Evolutionary conservation across 140 eudicot genomes (phyloP), one percentile per base, ranked within the genome.

Genomic region (Ambrosia hybrid): DNA sequence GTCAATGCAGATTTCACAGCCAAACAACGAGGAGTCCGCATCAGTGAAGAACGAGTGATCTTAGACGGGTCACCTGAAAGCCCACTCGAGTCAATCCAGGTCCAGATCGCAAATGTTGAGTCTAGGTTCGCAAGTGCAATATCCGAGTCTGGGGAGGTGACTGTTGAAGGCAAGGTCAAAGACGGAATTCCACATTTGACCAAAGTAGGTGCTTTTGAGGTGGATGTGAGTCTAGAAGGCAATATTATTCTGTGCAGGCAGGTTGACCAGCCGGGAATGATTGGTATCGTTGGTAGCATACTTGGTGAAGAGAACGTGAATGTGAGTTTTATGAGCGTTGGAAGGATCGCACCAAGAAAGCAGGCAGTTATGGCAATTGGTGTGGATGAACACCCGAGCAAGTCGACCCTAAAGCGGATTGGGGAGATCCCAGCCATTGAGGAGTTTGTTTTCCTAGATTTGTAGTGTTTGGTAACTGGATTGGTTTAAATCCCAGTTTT

Each of bases 321-420:
- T 15, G 99, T 93, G 66, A 94, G 95, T 76, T 94, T 94, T 60
- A 94, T 90, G 99, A 94, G 94, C 8, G 99, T 94, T 2, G 97
- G 99, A 43, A 74, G 99, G 82, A 76, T 82, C 4, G 99, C 97
- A 4, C 99, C 97, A 1, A 69, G 99, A 59, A 94, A 88, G 67
- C 99, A 88, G 5, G 99, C 97, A 33, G 73, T 94, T 10, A 94
- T 94, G 99, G 94, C 99, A 0, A 93, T 93, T 60, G 99, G 99
- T 15, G 99, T 93, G n/a, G 99, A 93, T 57, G 99, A 90, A 56
- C 84, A 77, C 49, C 99, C 99, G 1, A 93, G 97, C 82, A 81
- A 83, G 72, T 72, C 88, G 70, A 64, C 91, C 1, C 59, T 94
- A 73, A 90, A 90, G 84, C 84, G 84, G 91, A 94, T 94, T 45